Evolutionary conservation across 768 basidiomycete species (phyloP), one percentile per base, ranked within the genome.

Genomic region (Mycena belliarum): DNA sequence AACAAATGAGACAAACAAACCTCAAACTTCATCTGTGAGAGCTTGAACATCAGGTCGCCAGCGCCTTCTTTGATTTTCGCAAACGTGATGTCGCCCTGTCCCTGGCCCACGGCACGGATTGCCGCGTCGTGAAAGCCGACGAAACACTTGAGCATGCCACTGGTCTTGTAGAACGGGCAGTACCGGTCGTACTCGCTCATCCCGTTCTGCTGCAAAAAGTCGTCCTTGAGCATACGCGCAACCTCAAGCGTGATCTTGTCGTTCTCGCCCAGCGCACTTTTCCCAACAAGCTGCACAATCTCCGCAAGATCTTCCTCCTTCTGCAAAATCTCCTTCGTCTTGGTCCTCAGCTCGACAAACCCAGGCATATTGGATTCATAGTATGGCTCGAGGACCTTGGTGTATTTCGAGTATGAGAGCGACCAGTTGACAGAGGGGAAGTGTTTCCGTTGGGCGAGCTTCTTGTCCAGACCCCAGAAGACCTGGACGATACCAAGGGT

Each of bases 341-440:
- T 89, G 52, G 86, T 89, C 52, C 97, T 91, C 64, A 95, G 78
- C 63, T 96, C 93, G 35, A 98, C 86, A 74, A 99, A 99, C n/a
- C 94, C 96, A 5, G 94, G 91, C 66, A 93, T 88, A 49, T 87
- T 88, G 41, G 80, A 75, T 72, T 98, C 95, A 74, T 98, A 99
- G 74, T 95, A 88, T 1, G 90, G 84, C 66, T 96, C 95, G 38
- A 98, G 84, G 11, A 95, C 87, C 70, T 95, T 95, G 61, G 88
- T 91, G 75, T 99, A 98, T 73, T 99, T 99, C 57, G 97, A 98
- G 74, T 98, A 98, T 11, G 97, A 99, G n/a, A 97, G 78, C 64
- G 88, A 97, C 97, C 97, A 99, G 77, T 99, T 98, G 72, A 99
- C 96, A n/a, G 95, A 97, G 2, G 97, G 97, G 83, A 99, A 99